Evolutionary conservation across 129 eudicot species (phyloP), one percentile per base, ranked within the genome.

Genomic region (Escallonia rubra): DNA sequence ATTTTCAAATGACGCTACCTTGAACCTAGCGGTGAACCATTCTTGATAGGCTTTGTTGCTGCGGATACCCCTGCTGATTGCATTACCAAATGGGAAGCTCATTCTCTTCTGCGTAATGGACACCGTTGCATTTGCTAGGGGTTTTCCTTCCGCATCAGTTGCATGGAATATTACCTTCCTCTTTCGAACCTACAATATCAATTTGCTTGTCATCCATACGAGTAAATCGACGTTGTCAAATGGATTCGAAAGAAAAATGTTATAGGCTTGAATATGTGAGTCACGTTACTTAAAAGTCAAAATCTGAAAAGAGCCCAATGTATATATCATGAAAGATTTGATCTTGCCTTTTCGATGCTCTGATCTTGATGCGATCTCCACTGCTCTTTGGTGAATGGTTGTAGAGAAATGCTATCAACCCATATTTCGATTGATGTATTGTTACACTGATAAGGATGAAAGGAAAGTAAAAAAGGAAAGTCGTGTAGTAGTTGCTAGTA

Each of bases 1-100:
- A 62, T 84, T 80, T 56, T 79, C 94, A 15, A 87, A 87, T 12
- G 79, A 74, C 6, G 94, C 75, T 77, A 63, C 72, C 56, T 64
- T 74, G 66, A 86, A 89, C 72, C 96, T 72, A 41, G 87, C 75
- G 41, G 73, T 54, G 74, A 85, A 85, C 96, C 96, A 85, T 63
- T 78, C 54, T 61, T 85, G 87, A 61, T 85, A 89, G 46, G 68
- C 81, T 11, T 59, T 52, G 65, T 82, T 85, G 40, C 7, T 47
- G 61, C 82, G 66, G 67, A 89, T 82, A 77, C 80, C 59, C 12
- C 61, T 63, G 80, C 72, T 80, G 5, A 89, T 78, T 44, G 86
- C 92, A 69, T 77, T 68, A 53, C 92, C 96, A 4, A 89, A 49
- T 57, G 91, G 89, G 75, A 85, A 89, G 0, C 43, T 64, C 15